A percentile compares a stretch with the other conserved stretches of the same genome.
phyloP scores from a whole-genome alignment of 208 protist species.

The Acanthamoeba castellanii region DNA sequence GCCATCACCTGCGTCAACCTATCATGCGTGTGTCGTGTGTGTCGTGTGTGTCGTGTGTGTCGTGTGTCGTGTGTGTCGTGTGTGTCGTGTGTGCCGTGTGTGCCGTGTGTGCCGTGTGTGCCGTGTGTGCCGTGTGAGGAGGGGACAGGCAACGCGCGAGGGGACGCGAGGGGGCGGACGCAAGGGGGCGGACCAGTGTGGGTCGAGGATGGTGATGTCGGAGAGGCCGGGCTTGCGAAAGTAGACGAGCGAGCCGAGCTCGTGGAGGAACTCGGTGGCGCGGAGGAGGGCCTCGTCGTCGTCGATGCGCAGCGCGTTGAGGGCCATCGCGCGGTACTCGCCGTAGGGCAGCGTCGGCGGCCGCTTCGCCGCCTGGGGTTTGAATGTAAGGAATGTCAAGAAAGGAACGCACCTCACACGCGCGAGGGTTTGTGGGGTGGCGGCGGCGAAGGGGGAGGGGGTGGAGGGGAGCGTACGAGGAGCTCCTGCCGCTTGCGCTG shows the following conservation, averaged over 20 bases:
- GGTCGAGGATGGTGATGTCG: slow-evolving; percentile 71
- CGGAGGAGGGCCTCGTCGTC: slow-evolving; percentile 60
- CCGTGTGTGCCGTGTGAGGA: not conserved
- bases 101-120: not conserved
- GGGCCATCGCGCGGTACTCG: not conserved
- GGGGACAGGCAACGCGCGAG: not conserved
- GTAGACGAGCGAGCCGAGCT: slow-evolving; percentile 69
- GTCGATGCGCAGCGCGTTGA: slow-evolving; percentile 1
- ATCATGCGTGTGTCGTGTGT: not conserved
- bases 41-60: not conserved
- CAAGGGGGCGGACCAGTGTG: not conserved
- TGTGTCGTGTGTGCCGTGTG: not conserved
- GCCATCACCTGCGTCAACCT: slow-evolving; percentile 71
- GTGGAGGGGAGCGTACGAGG: not conserved
- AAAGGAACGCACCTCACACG: not conserved
- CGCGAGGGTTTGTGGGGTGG: no score
- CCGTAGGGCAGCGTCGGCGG: slow-evolving; percentile 11
- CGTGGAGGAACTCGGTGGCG: slow-evolving; percentile 52
- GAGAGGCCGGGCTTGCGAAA: slow-evolving; percentile 65
- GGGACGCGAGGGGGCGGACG: not conserved
- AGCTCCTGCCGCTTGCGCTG: not conserved
- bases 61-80: no score
- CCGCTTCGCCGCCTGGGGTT: not conserved
- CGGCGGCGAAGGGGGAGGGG: no score
- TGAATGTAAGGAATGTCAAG: no score